Evolutionary conservation across 1,284 basidiomycete genomes (phyloP).

Genomic region (Apiotrichum domesticum): DNA sequence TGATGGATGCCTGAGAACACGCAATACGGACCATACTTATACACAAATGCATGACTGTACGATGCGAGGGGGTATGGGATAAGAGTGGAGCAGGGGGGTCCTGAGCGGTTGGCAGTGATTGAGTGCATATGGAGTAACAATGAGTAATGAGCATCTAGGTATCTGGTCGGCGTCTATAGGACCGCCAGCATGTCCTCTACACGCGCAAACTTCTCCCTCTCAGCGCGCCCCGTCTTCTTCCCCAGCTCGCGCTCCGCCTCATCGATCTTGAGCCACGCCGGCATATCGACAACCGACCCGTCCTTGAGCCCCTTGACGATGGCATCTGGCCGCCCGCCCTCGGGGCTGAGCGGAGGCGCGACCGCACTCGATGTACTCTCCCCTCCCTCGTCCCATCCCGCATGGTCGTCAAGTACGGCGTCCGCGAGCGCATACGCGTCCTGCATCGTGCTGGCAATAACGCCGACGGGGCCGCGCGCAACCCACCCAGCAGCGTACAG

Average conservation of each 20-base stretch:
- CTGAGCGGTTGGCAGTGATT: not conserved
- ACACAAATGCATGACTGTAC: constrained; percentile 16
- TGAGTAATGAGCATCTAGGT: not conserved
- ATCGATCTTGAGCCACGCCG: constrained; percentile 41
- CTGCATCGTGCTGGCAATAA: constrained; percentile 90
- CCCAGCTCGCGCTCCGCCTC: constrained; percentile 23
- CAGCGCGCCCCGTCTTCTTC: constrained; percentile 26
- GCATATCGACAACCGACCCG: constrained; percentile 34
- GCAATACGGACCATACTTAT: constrained; percentile 1
- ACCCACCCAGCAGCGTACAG: constrained; percentile 91
- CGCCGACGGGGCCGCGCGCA: constrained; percentile 82
- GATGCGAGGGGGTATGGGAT: not conserved
- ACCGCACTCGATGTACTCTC: not conserved
- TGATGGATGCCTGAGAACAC: no score
- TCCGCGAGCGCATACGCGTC: constrained; percentile 63
- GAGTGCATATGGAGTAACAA: not conserved
- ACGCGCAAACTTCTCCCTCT: constrained; percentile 48
- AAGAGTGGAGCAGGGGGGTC: not conserved
- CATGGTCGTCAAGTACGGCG: constrained; percentile 33
- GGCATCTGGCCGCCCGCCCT: constrained; percentile 26
- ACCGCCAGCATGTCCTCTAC: constrained; percentile 56
- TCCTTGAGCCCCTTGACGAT: constrained; percentile 19
- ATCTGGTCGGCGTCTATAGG: constrained; percentile 6
- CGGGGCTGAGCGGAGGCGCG: constrained; percentile 14
- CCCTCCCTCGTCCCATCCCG: not conserved